Evolutionary conservation across 23 red algal genomes (phyloP).

Genomic region (Gracilaria gracilis): DNA sequence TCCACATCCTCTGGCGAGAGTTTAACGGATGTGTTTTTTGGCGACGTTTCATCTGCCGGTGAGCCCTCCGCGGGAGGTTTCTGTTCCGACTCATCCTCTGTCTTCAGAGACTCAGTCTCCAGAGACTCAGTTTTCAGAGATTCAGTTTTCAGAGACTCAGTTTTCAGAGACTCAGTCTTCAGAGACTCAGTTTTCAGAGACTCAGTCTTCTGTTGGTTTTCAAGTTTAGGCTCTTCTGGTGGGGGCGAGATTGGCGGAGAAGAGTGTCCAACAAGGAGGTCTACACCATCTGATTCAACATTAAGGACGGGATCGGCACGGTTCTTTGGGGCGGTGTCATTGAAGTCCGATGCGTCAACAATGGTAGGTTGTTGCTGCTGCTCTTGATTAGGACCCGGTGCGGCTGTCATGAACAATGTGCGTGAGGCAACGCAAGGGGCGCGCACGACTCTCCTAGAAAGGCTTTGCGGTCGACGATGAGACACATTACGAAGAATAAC

Average conservation of each 20-base stretch:
- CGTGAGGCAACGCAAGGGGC: background rate
- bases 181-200: background rate
- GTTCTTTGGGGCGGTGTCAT: background rate
- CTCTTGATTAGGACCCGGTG: background rate
- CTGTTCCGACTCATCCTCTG: background rate
- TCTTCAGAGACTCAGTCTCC: too few relatives aligned
- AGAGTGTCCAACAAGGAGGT: background rate
- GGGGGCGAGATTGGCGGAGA: background rate
- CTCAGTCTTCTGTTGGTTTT: background rate
- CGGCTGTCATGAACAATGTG: background rate
- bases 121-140: too few relatives aligned
- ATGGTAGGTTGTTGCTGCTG: background rate
- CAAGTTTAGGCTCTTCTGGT: background rate
- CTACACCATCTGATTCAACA: background rate
- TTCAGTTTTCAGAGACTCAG: too few relatives aligned
- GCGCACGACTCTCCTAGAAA: background rate
- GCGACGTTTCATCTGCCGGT: background rate
- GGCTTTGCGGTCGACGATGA: background rate
- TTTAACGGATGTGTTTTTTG: background rate
- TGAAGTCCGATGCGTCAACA: slow-evolving; percentile 13
- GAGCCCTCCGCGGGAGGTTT: background rate
- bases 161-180: background rate
- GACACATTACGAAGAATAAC: background rate
- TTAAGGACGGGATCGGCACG: background rate
- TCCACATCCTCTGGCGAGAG: slow-evolving; percentile 26